Base-by-base conservation (phyloP, 139 green algal species). In the Chlorella sp. region DNA sequence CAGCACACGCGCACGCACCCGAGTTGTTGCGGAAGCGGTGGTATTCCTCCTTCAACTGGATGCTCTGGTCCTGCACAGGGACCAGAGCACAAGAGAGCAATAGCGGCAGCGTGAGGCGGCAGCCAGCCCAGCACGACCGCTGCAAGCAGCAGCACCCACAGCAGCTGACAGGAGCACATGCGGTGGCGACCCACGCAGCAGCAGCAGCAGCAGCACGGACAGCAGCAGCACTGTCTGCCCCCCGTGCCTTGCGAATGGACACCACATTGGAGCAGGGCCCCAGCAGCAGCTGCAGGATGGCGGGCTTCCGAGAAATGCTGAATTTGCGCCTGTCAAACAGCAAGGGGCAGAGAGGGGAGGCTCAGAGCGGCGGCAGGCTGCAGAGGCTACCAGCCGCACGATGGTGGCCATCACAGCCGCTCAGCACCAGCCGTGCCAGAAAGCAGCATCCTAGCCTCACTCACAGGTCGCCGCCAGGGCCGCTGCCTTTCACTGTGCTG, bases 11-110 rank as follows among this genome's bases (percentile, higher is more conserved):
- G n/a, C n/a, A n/a, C 78, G 41, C n/a, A 83, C 78, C 78, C 5
- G 74, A 85, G 41, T 82, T 81, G 89, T 95, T 94, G 0, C 96
- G 81, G 87, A 98, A 99, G 4, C 80, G 30, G 78, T 98, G 94
- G 87, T 99, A 99, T 86, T 99, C 95, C 83, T 98, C 93, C 86
- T 98, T 97, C 36, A 98, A 88, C 60, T 80, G 67, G 34, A 83
- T 80, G 56, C 67, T 86, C 71, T 90, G 72, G 76, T 90, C 87
- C 81, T 85, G 74, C 36, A n/a, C 62, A 30, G 62, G 62, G 20
- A 28, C 2, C 20, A 32, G 23, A n/a, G 23, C 62, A 30, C 32
- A 23, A 32, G 62, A 28, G n/a, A n/a, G n/a, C n/a, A n/a, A n/a
- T n/a, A n/a, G n/a, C n/a, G n/a, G n/a, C n/a, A n/a, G n/a, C n/a